phyloP scores from a whole-genome alignment of 75 land plant genomes.

The Isoetes taiwanensis region DNA sequence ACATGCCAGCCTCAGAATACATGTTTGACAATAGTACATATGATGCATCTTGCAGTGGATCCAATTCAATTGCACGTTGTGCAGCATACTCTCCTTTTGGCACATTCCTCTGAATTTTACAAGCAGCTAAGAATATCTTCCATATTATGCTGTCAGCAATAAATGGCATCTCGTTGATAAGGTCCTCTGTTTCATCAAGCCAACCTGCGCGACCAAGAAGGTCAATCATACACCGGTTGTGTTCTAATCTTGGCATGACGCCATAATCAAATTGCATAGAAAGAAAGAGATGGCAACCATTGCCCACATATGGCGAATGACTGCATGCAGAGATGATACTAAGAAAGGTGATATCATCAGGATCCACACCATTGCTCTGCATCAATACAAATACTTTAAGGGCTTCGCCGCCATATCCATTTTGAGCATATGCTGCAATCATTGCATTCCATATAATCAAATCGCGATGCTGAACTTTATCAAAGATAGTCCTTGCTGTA shows the following conservation, averaged over 20 bases:
- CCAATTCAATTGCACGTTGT: not conserved
- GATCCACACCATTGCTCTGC: constrained; percentile 4
- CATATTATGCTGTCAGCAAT: constrained; percentile 6
- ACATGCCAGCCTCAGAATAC: not conserved
- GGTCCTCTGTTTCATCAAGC: constrained; percentile 11
- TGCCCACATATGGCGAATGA: constrained; percentile 10
- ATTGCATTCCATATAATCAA: constrained; percentile 14
- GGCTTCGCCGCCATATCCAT: constrained; percentile 12
- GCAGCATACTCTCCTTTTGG: not conserved
- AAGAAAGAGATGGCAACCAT: constrained; percentile 8
- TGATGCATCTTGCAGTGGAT: not conserved
- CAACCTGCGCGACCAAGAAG: constrained; percentile 22
- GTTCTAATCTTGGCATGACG: constrained; percentile 7
- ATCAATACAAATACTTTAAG: constrained; percentile 6
- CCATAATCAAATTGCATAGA: constrained; percentile 11
- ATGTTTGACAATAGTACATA: not conserved
- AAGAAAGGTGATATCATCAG: constrained; percentile 15
- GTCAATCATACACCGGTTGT: constrained; percentile 16
- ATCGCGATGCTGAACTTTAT: constrained; percentile 1
- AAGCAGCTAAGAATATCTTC: constrained; percentile 15
- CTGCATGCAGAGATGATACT: constrained; percentile 14
- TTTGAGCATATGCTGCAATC: constrained; percentile 17
- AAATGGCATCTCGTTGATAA: constrained; percentile 7
- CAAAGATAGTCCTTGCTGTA: not conserved
- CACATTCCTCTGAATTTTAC: not conserved